Conservation (phyloP, 768 basidiomycete species). For the Kwoniella shandongensis region DNA sequence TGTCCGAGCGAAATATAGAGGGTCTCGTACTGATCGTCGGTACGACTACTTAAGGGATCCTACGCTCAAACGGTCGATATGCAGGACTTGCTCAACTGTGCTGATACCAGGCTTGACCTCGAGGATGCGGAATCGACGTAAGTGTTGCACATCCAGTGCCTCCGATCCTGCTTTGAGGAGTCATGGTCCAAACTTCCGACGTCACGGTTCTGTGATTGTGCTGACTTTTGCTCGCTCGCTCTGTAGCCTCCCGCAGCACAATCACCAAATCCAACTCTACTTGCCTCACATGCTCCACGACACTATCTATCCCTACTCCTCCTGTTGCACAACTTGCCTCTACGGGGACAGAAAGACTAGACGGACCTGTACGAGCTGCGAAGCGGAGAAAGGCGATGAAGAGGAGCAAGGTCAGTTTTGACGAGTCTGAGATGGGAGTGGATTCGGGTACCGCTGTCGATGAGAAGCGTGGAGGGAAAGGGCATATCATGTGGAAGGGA, state of each 20-base stretch:
- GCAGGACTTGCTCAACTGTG: slow-evolving; percentile 40
- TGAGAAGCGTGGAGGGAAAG: neutral
- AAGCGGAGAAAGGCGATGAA: slow-evolving; percentile 9
- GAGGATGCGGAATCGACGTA: slow-evolving; percentile 40
- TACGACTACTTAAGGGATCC: slow-evolving; percentile 41
- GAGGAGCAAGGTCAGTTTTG: slow-evolving; percentile 18
- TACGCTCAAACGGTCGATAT: slow-evolving; percentile 43
- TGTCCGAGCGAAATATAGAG: too few relatives aligned
- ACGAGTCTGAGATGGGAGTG: slow-evolving; percentile 20
- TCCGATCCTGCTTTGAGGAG: neutral
- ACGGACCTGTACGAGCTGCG: slow-evolving; percentile 9
- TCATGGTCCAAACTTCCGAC: neutral
- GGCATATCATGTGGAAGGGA: slow-evolving; percentile 29
- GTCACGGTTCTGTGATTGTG: too few relatives aligned
- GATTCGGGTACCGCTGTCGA: neutral
- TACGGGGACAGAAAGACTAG: slow-evolving; percentile 6
- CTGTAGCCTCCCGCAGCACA: neutral
- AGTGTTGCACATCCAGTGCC: slow-evolving; percentile 8
- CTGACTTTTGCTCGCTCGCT: neutral
- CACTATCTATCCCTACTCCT: slow-evolving; percentile 26
- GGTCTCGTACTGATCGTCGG: too few relatives aligned
- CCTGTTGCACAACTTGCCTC: slow-evolving; percentile 11
- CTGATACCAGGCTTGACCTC: slow-evolving; percentile 48
- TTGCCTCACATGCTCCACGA: slow-evolving; percentile 30
- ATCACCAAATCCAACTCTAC: slow-evolving; percentile 21